Percentiles rank a stretch among this genome's conserved stretches.
These are phyloP conservation scores for Acer saccharum DNA, from an alignment of 345 rosid genomes.

Conservation along the genomic window DNA sequence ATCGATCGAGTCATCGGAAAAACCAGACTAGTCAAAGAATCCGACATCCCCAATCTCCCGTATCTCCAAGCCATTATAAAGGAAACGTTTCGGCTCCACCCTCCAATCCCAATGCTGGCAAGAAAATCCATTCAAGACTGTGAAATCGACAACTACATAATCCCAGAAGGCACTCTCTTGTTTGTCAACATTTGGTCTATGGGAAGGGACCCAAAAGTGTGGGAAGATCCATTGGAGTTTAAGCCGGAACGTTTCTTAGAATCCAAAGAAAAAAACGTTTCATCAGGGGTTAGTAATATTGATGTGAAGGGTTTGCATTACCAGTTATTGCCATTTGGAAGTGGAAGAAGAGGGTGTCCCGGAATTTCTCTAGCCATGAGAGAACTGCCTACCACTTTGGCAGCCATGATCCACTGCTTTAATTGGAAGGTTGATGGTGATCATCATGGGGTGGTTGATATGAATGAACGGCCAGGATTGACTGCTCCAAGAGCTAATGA, in stretches of 20 bases:
- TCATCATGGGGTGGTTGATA: constrained; percentile 20
- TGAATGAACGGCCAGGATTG: constrained; percentile 46
- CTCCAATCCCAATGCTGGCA: constrained; percentile 42
- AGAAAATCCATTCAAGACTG: constrained; percentile 35
- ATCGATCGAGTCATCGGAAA: constrained; percentile 33
- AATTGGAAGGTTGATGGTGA: constrained; percentile 29
- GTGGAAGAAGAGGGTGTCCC: constrained; percentile 52
- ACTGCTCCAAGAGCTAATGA: constrained; percentile 41
- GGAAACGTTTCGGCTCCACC: constrained; percentile 54
- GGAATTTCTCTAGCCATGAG: constrained; percentile 46
- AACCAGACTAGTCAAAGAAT: constrained; percentile 36
- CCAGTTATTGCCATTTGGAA: constrained; percentile 49
- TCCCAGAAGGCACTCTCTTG: background rate
- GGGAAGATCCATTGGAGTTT: constrained; percentile 41
- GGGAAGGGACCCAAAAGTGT: constrained; percentile 43
- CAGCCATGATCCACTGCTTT: constrained; percentile 53
- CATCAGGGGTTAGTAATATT: background rate
- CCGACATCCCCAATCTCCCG: constrained; percentile 33
- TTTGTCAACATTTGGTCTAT: constrained; percentile 34
- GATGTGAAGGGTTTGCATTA: constrained; percentile 44
- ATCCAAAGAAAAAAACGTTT: background rate
- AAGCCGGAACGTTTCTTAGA: constrained; percentile 41
- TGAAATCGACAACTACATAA: constrained; percentile 9
- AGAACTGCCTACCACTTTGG: constrained; percentile 31
- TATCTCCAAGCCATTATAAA: constrained; percentile 48